Conservation (phyloP, 768 basidiomycete genomes). For the Suillus ampliporus region DNA sequence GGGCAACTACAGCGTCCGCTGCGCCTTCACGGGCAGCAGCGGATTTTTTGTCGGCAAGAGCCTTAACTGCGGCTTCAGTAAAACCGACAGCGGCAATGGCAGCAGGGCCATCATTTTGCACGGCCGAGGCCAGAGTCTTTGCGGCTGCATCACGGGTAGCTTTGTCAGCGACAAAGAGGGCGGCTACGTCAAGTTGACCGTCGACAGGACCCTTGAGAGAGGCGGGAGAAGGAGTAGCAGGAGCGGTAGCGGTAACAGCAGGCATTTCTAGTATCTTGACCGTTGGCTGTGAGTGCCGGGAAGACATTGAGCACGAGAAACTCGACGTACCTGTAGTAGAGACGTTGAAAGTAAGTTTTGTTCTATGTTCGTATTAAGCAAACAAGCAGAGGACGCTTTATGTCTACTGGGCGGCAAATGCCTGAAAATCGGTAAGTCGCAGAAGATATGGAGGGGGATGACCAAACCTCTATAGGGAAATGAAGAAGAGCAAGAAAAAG, state of each 20-base stretch:
- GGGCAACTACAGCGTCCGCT: conserved; percentile 66
- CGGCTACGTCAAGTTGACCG: conserved; percentile 70
- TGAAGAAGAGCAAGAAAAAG: conserved; percentile 33
- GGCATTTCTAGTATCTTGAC: conserved; percentile 74
- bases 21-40: conserved; percentile 91
- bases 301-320: conserved; percentile 5
- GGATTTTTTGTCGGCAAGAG: conserved; percentile 94
- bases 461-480: conserved; percentile 42
- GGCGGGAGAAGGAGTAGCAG: conserved; percentile 63
- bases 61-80: conserved; percentile 77
- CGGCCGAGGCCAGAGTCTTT: conserved; percentile 68
- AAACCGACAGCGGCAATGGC: conserved; percentile 75
- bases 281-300: conserved; percentile 13
- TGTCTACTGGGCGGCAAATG: conserved; percentile 49
- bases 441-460: conserved; percentile 12
- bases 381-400: conserved; percentile 71
- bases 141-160: conserved; percentile 76
- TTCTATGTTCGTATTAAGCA: conserved; percentile 44
- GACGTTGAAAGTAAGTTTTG: conserved; percentile 42
- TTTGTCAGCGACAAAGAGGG: conserved; percentile 88
- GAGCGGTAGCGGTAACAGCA: conserved; percentile 70
- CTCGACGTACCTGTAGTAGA: conserved; percentile 48
- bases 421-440: conserved; percentile 31
- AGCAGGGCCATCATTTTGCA: conserved; percentile 84
- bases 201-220: conserved; percentile 75